Evolutionary conservation across 2,329 filamentous ascomycete species (phyloP).

Genomic region (Botrytis hyacinthi): DNA sequence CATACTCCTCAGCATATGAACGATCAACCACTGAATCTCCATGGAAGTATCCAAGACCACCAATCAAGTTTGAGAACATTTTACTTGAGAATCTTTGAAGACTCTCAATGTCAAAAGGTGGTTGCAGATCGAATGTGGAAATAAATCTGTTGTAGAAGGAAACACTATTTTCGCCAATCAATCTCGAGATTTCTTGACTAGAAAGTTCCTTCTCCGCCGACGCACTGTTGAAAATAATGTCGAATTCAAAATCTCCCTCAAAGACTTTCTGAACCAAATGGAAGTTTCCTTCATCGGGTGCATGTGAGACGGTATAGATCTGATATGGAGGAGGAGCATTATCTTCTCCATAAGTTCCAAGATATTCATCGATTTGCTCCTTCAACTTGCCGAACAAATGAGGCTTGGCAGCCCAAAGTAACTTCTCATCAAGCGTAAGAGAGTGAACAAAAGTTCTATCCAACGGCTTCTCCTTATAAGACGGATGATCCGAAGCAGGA

Average conservation of each 20-base stretch:
- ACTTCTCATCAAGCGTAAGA: constrained; percentile 61
- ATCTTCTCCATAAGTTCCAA: constrained; percentile 59
- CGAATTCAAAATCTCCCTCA: constrained; percentile 86
- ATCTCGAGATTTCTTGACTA: constrained; percentile 64
- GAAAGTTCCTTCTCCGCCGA: constrained; percentile 58
- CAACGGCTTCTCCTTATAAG: constrained; percentile 66
- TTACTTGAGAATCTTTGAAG: constrained; percentile 80
- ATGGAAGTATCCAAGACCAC: constrained; percentile 93
- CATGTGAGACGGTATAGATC: constrained; percentile 74
- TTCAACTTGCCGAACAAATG: constrained; percentile 64
- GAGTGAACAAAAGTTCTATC: constrained; percentile 76
- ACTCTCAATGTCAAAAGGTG: constrained; percentile 71
- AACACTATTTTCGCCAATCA: constrained; percentile 64
- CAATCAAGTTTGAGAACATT: constrained; percentile 90
- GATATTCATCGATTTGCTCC: constrained; percentile 56
- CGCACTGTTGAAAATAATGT: constrained; percentile 82
- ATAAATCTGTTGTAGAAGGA: constrained; percentile 74
- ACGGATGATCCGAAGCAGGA: constrained; percentile 62
- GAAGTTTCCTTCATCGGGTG: constrained; percentile 69
- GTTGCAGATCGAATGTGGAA: constrained; percentile 67
- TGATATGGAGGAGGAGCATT: constrained; percentile 79
- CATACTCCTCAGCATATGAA: constrained; percentile 87
- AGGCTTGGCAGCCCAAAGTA: constrained; percentile 81
- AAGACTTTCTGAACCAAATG: constrained; percentile 92
- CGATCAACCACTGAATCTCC: constrained; percentile 86